Conservation (phyloP, 768 basidiomycete species). For the Epithele typhae region DNA sequence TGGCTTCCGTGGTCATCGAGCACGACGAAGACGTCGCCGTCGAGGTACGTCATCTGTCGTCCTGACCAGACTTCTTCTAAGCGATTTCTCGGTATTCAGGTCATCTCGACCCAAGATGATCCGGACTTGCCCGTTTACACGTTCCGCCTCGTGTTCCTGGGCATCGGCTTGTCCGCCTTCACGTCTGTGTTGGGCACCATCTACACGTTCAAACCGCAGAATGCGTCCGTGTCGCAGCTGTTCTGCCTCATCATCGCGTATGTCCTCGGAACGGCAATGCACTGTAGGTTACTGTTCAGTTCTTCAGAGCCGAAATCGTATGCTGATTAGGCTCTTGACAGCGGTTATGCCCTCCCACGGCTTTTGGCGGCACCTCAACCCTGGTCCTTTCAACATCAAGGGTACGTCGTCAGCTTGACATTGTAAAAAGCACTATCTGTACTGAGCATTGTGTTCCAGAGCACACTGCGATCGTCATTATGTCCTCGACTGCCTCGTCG, state of each 20-base stretch:
- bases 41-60: conserved; percentile 24
- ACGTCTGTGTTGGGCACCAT: conserved; percentile 35
- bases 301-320: no score
- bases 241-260: conserved; percentile 56
- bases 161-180: conserved; percentile 46
- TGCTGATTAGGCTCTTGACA: conserved; percentile 7
- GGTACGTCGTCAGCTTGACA: conserved; percentile 28
- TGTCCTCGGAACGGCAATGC: conserved; percentile 46
- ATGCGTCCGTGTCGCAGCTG: conserved; percentile 48
- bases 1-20: conserved; percentile 29
- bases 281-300: conserved; percentile 32
- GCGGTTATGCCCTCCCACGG: conserved; percentile 41
- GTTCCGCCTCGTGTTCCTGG: conserved; percentile 45
- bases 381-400: conserved; percentile 59
- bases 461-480: conserved; percentile 60
- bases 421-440: not conserved
- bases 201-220: conserved; percentile 37
- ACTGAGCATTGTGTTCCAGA: conserved; percentile 28
- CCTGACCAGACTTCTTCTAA: not conserved
- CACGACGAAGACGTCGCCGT: conserved; percentile 42
- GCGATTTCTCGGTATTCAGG: conserved; percentile 22
- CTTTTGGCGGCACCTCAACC: conserved; percentile 54
- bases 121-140: conserved; percentile 45
- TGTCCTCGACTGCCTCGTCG: conserved; percentile 54
- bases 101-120: conserved; percentile 46